Evolutionary conservation across 2,329 filamentous ascomycete species (phyloP).

Genomic region (Gnomoniopsis smithogilvyi): DNA sequence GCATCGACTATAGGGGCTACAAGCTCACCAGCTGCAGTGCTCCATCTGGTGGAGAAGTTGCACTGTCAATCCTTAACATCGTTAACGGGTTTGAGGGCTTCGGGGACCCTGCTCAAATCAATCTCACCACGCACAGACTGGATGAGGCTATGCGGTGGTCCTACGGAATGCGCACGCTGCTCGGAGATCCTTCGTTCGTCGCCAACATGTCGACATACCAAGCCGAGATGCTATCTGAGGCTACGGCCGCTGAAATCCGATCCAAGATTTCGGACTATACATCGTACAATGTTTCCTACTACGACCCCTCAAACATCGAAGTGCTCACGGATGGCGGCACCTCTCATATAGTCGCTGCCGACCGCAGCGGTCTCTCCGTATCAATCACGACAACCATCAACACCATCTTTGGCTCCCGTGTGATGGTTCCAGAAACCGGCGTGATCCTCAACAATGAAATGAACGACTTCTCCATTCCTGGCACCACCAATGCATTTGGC

Average conservation of each 20-base stretch:
- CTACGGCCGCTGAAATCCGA: constrained; percentile 50
- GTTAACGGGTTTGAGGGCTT: constrained; percentile 68
- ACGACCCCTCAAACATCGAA: constrained; percentile 44
- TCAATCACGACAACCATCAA: constrained; percentile 81
- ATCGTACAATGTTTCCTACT: constrained; percentile 38
- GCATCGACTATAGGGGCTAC: constrained; percentile 66
- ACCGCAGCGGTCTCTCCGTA: constrained; percentile 68
- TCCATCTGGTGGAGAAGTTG: constrained; percentile 71
- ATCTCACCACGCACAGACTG: constrained; percentile 71
- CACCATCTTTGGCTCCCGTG: constrained; percentile 69
- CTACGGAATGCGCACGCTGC: constrained; percentile 68
- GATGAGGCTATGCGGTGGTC: constrained; percentile 82
- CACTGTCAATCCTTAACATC: constrained; percentile 70
- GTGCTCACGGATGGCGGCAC: constrained; percentile 63
- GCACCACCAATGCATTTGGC: constrained; percentile 68
- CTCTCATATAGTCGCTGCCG: constrained; percentile 64
- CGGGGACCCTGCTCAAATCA: constrained; percentile 48
- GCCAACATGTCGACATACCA: constrained; percentile 57
- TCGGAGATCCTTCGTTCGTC: constrained; percentile 76
- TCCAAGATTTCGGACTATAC: constrained; percentile 40
- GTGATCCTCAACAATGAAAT: constrained; percentile 66
- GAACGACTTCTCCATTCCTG: constrained; percentile 77
- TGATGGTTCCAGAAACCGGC: constrained; percentile 79
- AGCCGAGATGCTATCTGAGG: constrained; percentile 61
- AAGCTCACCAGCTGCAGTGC: constrained; percentile 66